Conservation (phyloP, 176 grass and related monocot species). For the Olyra latifolia region DNA sequence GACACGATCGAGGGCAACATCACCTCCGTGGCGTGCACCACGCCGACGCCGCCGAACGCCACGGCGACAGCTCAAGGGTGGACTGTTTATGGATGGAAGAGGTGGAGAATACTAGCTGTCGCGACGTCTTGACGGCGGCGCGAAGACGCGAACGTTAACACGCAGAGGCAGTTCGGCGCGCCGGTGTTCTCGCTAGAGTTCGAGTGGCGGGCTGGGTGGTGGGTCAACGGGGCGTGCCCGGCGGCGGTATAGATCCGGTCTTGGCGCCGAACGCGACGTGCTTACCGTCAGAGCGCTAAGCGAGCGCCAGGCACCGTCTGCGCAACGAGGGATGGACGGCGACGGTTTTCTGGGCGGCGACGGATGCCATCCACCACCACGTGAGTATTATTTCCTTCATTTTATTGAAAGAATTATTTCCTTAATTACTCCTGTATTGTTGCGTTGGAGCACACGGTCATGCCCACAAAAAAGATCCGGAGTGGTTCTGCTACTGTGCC, state of each 20-base stretch:
- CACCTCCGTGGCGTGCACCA: conserved; percentile 30
- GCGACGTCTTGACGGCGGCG: conserved; percentile 27
- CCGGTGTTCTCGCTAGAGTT: conserved; percentile 34
- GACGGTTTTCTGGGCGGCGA: conserved; percentile 63
- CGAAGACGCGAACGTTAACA: background rate
- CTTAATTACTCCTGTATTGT: too few species aligned
- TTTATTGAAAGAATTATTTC: too few species aligned
- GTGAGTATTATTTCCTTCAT: too few species aligned
- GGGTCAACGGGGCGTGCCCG: conserved; percentile 54
- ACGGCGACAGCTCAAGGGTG: fast-evolving
- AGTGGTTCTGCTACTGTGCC: background rate
- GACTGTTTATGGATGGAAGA: background rate
- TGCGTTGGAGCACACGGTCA: too few species aligned
- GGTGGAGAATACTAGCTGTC: background rate
- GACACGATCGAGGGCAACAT: too few species aligned
- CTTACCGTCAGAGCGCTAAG: too few species aligned
- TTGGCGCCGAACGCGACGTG: conserved; percentile 58
- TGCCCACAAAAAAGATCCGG: background rate
- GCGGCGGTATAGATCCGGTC: fast-evolving
- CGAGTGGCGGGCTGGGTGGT: conserved; percentile 58
- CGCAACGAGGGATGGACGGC: conserved; percentile 39
- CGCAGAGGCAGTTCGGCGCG: background rate
- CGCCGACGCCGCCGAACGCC: background rate
- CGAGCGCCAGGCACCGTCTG: too few species aligned
- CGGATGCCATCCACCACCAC: conserved; percentile 46